phyloP scores from a whole-genome alignment of 495 filamentous ascomycete species.

The Recurvomyces mirabilis region DNA sequence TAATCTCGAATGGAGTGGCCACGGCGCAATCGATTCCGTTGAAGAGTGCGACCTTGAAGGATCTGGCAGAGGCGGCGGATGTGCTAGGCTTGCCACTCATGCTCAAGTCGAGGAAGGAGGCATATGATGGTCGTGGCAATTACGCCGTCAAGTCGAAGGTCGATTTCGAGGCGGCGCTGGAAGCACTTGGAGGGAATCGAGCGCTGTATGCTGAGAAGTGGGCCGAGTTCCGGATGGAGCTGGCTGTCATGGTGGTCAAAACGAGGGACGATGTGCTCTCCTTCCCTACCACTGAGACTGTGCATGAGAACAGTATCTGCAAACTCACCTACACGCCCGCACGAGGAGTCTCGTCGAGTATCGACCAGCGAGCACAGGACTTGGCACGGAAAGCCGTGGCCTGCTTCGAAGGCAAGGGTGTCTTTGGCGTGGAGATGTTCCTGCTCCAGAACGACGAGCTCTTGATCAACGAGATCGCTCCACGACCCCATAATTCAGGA shows the following conservation, averaged over 20 bases:
- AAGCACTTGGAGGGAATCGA: slow-evolving; percentile 51
- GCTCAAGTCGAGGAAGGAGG: slow-evolving; percentile 86
- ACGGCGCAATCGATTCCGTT: slow-evolving; percentile 59
- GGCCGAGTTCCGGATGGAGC: slow-evolving; percentile 73
- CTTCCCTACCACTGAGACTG: slow-evolving; percentile 85
- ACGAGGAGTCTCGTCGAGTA: slow-evolving; percentile 49
- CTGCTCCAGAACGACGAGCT: slow-evolving; percentile 60
- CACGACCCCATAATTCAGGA: slow-evolving; percentile 89
- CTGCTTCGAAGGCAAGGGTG: slow-evolving; percentile 74
- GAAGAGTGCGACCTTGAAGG: slow-evolving; percentile 39
- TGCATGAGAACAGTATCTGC: slow-evolving; percentile 92
- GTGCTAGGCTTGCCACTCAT: slow-evolving; percentile 79
- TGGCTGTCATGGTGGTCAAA: slow-evolving; percentile 91
- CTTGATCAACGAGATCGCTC: slow-evolving; percentile 88
- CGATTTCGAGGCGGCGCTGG: slow-evolving; percentile 58
- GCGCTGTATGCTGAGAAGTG: slow-evolving; percentile 86
- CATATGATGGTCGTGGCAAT: slow-evolving; percentile 92
- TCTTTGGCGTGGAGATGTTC: slow-evolving; percentile 97
- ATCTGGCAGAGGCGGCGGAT: slow-evolving; percentile 51
- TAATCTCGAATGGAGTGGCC: slow-evolving; percentile 54
- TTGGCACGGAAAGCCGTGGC: slow-evolving; percentile 69
- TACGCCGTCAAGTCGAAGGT: slow-evolving; percentile 55
- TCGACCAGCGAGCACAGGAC: slow-evolving; percentile 56
- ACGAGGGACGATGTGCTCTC: slow-evolving; percentile 68
- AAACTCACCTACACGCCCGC: slow-evolving; percentile 85